Base-by-base conservation (phyloP, 345 rosid genomes). In the Gynandropsis gynandra region DNA sequence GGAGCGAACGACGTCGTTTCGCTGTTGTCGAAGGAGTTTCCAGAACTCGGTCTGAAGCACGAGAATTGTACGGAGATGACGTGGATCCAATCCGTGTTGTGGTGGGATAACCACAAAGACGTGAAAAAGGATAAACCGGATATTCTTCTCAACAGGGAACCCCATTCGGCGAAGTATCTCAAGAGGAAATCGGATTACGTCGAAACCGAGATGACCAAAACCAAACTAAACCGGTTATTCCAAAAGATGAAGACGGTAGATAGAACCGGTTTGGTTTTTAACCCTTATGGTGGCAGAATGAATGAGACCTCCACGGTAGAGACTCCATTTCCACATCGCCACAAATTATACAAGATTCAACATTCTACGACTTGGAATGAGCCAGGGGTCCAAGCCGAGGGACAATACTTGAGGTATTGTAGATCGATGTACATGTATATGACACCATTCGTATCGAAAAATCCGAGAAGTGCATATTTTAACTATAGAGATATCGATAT, bases 401-500 rank as follows among this genome's bases (percentile, higher is more conserved):
- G 58, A 10, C 34, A 44, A 16, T 37, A 61, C 11, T 8, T 72
- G 8, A 67, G 57, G 17, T 54, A 52, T 58, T 21, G 71, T 29
- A 68, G 79, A 50, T 59, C 55, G 41, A 59, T 80, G 0, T 74
- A 80, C 37, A 40, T 16, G 4, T 60, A 56, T 40, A 66, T 80
- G 81, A 56, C 74, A n/a, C 76, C 74, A 0, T 74, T 56, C 5
- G 94, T 79, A 54, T 74, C 92, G 4, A 80, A 79, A 59, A 68
- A 72, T 3, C 92, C 88, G 0, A 77, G 95, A 24, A 69, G 56
- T 8, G 78, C 92, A 11, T 86, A 63, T 38, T 40, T 83, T 12
- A 75, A 69, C 44, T 83, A 80, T 20, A 80, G 89, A 34, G 93
- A 86, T 67, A 62, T 83, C 42, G 86, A 86, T 31, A 54, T 83